These are phyloP conservation scores for Lentinula lateritia DNA, from an alignment of 768 basidiomycete species.

Conservation along the genomic window DNA sequence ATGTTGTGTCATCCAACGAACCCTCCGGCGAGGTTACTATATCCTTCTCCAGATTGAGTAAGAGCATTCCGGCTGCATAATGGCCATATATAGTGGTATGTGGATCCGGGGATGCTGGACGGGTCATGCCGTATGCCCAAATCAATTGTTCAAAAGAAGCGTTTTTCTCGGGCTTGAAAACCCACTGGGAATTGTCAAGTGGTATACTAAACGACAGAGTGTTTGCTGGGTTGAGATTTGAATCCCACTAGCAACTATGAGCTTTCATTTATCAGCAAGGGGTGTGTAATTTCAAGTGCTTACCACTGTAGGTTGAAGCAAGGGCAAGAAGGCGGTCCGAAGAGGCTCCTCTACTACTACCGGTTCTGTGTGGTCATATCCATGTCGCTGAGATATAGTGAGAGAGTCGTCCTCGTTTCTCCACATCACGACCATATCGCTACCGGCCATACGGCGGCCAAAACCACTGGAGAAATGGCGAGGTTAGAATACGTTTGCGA, in stretches of 20 bases:
- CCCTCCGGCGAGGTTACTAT: conserved; percentile 10
- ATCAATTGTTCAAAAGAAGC: conserved; percentile 25
- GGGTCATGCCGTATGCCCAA: conserved; percentile 32
- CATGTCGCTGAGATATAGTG: conserved; percentile 55
- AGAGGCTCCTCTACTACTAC: conserved; percentile 35
- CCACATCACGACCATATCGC: conserved; percentile 56
- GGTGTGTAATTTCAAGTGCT: conserved; percentile 4
- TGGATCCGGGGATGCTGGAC: conserved; percentile 18
- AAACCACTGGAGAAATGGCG: conserved; percentile 33
- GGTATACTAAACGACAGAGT: conserved; percentile 39
- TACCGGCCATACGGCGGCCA: conserved; percentile 41
- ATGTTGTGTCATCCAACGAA: conserved; percentile 3
- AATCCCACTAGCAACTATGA: conserved; percentile 10
- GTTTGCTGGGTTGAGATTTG: conserved; percentile 21
- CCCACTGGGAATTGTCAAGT: conserved; percentile 27
- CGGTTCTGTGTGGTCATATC: conserved; percentile 42
- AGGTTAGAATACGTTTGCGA: background rate
- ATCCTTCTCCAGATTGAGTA: conserved; percentile 27
- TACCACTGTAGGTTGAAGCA: conserved; percentile 29
- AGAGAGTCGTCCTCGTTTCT: conserved; percentile 42
- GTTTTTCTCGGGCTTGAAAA: conserved; percentile 16
- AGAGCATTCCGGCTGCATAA: conserved; percentile 24
- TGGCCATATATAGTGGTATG: conserved; percentile 29
- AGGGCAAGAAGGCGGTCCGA: conserved; percentile 35
- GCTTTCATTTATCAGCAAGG: background rate